These are phyloP conservation scores for Penicillium riverlandense DNA, from an alignment of 495 filamentous ascomycete genomes.

Conservation along the genomic window DNA sequence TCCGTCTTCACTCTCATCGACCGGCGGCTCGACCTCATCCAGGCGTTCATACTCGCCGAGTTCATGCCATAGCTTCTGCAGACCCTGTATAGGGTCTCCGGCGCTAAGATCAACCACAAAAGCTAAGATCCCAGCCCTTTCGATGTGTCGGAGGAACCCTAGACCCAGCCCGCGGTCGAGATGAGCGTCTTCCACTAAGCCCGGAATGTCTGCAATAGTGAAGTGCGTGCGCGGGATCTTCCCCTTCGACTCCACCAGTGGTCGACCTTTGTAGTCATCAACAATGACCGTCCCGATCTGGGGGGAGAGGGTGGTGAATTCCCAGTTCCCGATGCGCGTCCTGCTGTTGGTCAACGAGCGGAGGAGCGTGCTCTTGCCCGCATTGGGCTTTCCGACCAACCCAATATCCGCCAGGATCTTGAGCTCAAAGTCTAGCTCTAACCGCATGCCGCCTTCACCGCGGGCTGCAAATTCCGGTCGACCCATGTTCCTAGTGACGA, in stretches of 20 bases:
- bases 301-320: constrained; percentile 89
- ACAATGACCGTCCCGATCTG: constrained; percentile 93
- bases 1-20: constrained; percentile 40
- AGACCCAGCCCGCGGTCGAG: constrained; percentile 87
- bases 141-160: constrained; percentile 88
- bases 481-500: constrained; percentile 58
- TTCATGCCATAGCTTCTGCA: constrained; percentile 82
- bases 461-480: constrained; percentile 82
- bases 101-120: constrained; percentile 86
- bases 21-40: constrained; percentile 50
- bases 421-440: constrained; percentile 82
- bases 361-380: constrained; percentile 89
- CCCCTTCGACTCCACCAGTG: constrained; percentile 36
- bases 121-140: constrained; percentile 83
- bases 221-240: constrained; percentile 58
- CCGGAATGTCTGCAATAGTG: constrained; percentile 94
- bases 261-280: constrained; percentile 70
- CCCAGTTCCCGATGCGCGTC: constrained; percentile 88
- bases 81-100: constrained; percentile 67
- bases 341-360: constrained; percentile 79
- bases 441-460: constrained; percentile 68
- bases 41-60: constrained; percentile 78
- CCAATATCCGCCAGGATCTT: constrained; percentile 94
- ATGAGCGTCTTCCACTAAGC: constrained; percentile 83
- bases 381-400: constrained; percentile 90